These are phyloP conservation scores for Tilletia caries DNA, from an alignment of 1,284 basidiomycete genomes.

Conservation along the genomic window DNA sequence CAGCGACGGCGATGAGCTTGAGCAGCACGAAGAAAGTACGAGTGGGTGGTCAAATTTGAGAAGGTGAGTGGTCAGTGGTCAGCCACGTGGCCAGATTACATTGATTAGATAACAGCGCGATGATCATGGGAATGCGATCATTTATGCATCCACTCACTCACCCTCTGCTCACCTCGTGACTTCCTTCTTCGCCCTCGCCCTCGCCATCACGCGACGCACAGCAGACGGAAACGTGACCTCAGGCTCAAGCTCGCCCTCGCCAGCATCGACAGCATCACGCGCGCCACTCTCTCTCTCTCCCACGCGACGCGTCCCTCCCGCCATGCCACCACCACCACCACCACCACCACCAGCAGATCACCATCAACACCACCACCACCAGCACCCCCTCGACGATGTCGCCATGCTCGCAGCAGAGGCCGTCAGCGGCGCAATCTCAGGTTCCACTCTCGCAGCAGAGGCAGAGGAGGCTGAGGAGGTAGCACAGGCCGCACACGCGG, in stretches of 20 bases:
- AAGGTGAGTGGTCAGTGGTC: too few relatives aligned
- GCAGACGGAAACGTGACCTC: neutral
- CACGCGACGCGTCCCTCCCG: neutral
- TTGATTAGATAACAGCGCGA: too few relatives aligned
- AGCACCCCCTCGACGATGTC: neutral
- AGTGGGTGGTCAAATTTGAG: too few relatives aligned
- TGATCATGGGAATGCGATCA: too few relatives aligned
- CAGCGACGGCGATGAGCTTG: too few relatives aligned
- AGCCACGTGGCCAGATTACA: too few relatives aligned
- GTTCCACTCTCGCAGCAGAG: constrained; percentile 1
- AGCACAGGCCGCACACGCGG: neutral
- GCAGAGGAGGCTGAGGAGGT: neutral
- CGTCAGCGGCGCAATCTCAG: constrained; percentile 8
- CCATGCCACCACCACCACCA: neutral
- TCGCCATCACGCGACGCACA: neutral
- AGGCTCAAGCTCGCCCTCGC: neutral
- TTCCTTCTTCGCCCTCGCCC: too few relatives aligned
- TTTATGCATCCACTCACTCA: too few relatives aligned
- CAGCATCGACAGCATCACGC: too few relatives aligned
- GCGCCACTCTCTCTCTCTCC: neutral
- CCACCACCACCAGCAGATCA: neutral
- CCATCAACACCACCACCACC: neutral
- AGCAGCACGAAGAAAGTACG: too few relatives aligned
- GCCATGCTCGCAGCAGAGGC: constrained; percentile 12
- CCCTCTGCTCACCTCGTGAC: too few relatives aligned